Conservation (phyloP, 2,329 filamentous ascomycete species). For the Cordyceps militaris region DNA sequence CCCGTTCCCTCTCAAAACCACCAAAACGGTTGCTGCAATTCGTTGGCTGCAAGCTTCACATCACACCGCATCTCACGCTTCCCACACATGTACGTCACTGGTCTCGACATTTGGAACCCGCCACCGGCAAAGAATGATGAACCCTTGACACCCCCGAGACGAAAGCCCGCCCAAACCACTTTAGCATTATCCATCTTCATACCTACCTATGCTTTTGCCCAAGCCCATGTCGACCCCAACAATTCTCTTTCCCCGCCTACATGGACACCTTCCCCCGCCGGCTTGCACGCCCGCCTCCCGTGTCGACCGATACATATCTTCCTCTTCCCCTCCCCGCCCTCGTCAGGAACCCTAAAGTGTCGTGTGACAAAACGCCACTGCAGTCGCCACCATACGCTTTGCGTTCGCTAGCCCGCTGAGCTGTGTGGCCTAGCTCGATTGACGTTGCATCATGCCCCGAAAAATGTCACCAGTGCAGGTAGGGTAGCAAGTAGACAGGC, state of each 20-base stretch:
- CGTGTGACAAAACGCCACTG: slow-evolving; percentile 4
- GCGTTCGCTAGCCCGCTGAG: not conserved
- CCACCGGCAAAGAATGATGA: not conserved
- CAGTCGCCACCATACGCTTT: not conserved
- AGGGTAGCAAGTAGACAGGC: not conserved
- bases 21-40: not conserved
- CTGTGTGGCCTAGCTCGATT: not conserved
- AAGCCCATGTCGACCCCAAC: not conserved
- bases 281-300: not conserved
- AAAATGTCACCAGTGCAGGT: not conserved
- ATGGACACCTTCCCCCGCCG: not conserved
- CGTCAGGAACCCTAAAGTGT: slow-evolving; percentile 1
- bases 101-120: not conserved
- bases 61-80: not conserved
- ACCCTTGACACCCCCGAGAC: not conserved
- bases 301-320: not conserved
- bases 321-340: not conserved
- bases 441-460: not conserved
- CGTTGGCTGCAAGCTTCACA: too few relatives aligned
- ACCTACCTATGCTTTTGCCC: not conserved
- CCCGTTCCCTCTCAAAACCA: not conserved
- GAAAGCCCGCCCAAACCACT: not conserved
- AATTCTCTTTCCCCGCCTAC: not conserved
- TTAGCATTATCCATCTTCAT: not conserved
- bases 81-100: not conserved